Evolutionary conservation across 108 stramenopile species (phyloP), one percentile per base, ranked within the genome.

Genomic region (Pseudonitzschia delicatissima): DNA sequence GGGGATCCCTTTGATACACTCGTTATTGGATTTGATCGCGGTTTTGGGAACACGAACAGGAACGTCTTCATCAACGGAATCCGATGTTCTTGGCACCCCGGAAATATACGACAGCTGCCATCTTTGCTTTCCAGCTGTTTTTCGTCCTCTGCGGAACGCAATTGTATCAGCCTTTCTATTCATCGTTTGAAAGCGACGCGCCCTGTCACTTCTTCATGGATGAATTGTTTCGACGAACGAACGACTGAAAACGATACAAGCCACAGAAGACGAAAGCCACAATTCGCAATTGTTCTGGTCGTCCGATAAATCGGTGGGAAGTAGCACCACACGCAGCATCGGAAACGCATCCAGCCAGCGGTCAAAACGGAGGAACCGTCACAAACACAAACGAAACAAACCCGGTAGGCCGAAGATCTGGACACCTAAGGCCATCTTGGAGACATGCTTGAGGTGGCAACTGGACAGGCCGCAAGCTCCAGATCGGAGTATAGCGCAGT

Each of bases 71-170:
- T 31, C 13, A 1, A 31, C 31, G 53, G 53, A 55, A 15, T 18
- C 53, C 33, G 66, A 74, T 53, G 59, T 72, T 33, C 53, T 73
- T 31, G 37, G 27, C 5, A 82, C 86, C 21, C 87, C 91, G 13
- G 91, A 87, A 68, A 45, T 89, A 18, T 92, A 92, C 50, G 91
- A 92, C 64, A n/a, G 66, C 85, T 9, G 70, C 72, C 8, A 79
- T 81, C 0, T 74, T 86, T 44, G 55, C 66, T 26, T 60, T 87
- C 23, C 74, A 87, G 9, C 63, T 89, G n/a, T 47, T 89, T 7
- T 60, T 89, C 32, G 87, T 92, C 3, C 59, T 87, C 26, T 57
- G 84, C 29, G 88, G 88, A 12, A 86, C 88, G 0, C 91, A 88
- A 67, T 72, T 89, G 3, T 92, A 92, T 75, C 73, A 76, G 44